These are phyloP conservation scores for Aplosporella prunicola DNA, from an alignment of 2,329 filamentous ascomycete species.

Conservation along the genomic window DNA sequence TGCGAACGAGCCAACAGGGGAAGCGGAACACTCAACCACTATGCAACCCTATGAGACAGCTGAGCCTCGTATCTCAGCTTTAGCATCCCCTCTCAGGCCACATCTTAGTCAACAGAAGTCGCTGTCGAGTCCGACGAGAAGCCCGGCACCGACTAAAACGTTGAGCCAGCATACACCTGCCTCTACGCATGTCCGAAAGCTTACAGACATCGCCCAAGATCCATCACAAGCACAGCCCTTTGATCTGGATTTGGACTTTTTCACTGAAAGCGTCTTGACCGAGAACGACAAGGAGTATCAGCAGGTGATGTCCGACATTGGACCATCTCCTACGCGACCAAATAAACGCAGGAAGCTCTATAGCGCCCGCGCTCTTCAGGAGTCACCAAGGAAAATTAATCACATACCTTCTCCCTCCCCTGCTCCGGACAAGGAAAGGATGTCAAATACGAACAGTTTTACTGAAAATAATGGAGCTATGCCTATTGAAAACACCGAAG, in stretches of 20 bases:
- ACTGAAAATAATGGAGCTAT: background rate
- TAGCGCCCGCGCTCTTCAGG: conserved; percentile 1
- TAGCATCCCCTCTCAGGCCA: conserved; percentile 8
- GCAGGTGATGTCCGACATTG: conserved; percentile 12
- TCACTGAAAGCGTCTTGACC: conserved; percentile 21
- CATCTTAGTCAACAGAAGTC: conserved; percentile 1
- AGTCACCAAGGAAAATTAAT: conserved; percentile 7
- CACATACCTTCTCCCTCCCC: background rate
- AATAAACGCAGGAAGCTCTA: conserved; percentile 9
- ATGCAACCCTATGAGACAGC: conserved; percentile 26
- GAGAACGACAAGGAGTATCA: conserved; percentile 14
- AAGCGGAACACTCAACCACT: too few relatives aligned
- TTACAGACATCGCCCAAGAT: conserved; percentile 28
- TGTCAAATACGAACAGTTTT: conserved; percentile 9
- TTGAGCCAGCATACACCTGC: conserved; percentile 7
- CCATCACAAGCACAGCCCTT: conserved; percentile 24
- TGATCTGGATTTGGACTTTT: conserved; percentile 22
- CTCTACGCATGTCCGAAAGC: conserved; percentile 16
- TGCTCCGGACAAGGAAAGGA: conserved; percentile 4
- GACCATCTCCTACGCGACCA: conserved; percentile 8
- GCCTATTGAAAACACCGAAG: conserved; percentile 9
- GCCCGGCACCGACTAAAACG: too few relatives aligned
- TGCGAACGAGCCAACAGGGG: too few relatives aligned
- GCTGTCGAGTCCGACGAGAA: too few relatives aligned
- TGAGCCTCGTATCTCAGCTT: conserved; percentile 27